Conservation (phyloP, 345 rosid genomes). For the Sapria himalayana region DNA sequence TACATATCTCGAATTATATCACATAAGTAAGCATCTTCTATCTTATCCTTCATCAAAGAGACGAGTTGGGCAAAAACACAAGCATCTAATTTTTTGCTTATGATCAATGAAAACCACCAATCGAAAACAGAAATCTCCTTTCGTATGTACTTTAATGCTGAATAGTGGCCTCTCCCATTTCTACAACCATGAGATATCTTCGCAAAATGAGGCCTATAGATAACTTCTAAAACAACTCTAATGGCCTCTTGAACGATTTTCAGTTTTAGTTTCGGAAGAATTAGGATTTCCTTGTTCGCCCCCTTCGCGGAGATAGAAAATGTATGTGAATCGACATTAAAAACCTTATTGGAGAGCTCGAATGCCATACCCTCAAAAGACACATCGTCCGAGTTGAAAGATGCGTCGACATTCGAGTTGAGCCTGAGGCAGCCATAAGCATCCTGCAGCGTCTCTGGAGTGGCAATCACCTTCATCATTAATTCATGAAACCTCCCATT, state of each 20-base stretch:
- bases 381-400: conserved; percentile 9
- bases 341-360: conserved; percentile 37
- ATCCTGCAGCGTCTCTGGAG: conserved; percentile 46
- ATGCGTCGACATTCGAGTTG: conserved; percentile 33
- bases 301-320: conserved; percentile 38
- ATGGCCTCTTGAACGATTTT: conserved; percentile 69
- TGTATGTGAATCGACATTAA: conserved; percentile 33
- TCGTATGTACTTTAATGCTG: conserved; percentile 52
- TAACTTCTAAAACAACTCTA: conserved; percentile 54
- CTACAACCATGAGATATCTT: conserved; percentile 87
- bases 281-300: conserved; percentile 37
- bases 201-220: conserved; percentile 57
- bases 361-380: conserved; percentile 32
- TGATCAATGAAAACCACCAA: conserved; percentile 64
- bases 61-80: conserved; percentile 29
- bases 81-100: conserved; percentile 33
- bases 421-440: conserved; percentile 48
- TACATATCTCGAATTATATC: conserved; percentile 40
- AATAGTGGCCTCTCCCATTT: conserved; percentile 49
- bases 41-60: conserved; percentile 39
- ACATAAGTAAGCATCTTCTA: conserved; percentile 30
- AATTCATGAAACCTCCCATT: conserved; percentile 44
- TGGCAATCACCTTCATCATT: conserved; percentile 37
- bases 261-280: conserved; percentile 47
- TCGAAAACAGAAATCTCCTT: conserved; percentile 36